Evolutionary conservation across 805 yeast genomes (phyloP).

Genomic region (Ogataea pignaliae): DNA sequence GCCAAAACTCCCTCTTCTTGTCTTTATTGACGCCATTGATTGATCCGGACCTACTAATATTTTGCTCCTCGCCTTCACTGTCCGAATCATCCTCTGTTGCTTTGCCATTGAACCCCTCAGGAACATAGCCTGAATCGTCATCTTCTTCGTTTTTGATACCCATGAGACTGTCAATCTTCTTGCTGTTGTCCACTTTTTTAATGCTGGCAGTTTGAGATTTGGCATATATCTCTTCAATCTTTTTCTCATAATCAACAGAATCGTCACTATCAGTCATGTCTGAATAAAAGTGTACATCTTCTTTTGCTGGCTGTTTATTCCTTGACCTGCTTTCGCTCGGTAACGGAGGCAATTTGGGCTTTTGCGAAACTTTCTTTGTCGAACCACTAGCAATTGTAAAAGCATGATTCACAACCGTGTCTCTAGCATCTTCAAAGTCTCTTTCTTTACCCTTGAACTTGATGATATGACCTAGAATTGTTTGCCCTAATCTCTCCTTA

Average conservation of each 20-base stretch:
- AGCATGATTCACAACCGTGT: conserved; percentile 59
- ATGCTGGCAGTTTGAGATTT: conserved; percentile 15
- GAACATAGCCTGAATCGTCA: conserved; percentile 8
- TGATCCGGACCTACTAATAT: conserved; percentile 3
- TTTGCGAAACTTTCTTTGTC: conserved; percentile 4
- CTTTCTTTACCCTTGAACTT: conserved; percentile 69
- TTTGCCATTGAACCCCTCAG: not conserved
- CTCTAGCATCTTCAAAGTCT: conserved; percentile 74
- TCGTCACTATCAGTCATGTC: conserved; percentile 25
- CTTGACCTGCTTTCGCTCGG: conserved; percentile 35
- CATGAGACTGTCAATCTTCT: conserved; percentile 21
- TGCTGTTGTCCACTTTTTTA: conserved; percentile 1
- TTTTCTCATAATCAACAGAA: conserved; percentile 16
- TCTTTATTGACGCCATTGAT: conserved; percentile 7
- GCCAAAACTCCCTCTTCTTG: conserved; percentile 33
- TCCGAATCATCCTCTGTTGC: conserved; percentile 3
- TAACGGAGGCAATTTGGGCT: conserved; percentile 25
- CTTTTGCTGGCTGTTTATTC: conserved; percentile 26
- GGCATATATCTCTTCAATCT: conserved; percentile 11
- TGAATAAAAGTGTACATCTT: conserved; percentile 34
- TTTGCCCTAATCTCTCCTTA: conserved; percentile 62
- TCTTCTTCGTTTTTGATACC: conserved; percentile 20
- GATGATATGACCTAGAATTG: conserved; percentile 76
- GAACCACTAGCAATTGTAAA: conserved; percentile 25
- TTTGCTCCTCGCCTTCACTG: conserved; percentile 8